Percentiles rank a stretch among this genome's conserved stretches.
phyloP scores from a whole-genome alignment of 805 yeast species.

The Wickerhamiella musiphila region DNA sequence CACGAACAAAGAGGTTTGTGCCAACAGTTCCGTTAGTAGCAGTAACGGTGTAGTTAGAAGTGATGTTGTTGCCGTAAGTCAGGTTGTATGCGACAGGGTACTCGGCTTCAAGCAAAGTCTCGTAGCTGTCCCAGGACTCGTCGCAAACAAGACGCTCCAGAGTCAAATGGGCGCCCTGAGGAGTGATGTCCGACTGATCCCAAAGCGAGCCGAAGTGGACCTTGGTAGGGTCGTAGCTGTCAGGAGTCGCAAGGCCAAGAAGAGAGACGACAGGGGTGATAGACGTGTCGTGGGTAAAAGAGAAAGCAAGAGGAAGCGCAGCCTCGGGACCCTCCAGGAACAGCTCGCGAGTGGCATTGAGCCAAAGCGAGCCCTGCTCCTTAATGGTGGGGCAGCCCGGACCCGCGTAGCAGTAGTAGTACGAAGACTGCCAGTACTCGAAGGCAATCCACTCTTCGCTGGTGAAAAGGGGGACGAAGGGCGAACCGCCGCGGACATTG shows the following conservation, averaged over 20 bases:
- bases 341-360: slow-evolving; percentile 33
- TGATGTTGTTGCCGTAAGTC: slow-evolving; percentile 2
- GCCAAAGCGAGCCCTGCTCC: slow-evolving; percentile 29
- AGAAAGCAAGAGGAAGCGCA: slow-evolving; percentile 27
- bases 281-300: slow-evolving; percentile 44
- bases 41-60: slow-evolving; percentile 6
- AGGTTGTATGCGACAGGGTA: slow-evolving; percentile 10
- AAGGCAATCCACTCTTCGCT: slow-evolving; percentile 17
- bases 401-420: slow-evolving; percentile 16
- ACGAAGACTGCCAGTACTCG: slow-evolving; percentile 12
- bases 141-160: slow-evolving; percentile 25
- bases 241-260: slow-evolving; percentile 30
- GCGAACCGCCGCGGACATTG: slow-evolving; percentile 31
- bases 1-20: slow-evolving; percentile 26
- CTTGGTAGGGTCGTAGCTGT: slow-evolving; percentile 22
- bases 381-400: slow-evolving; percentile 16
- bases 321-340: slow-evolving; percentile 25
- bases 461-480: slow-evolving; percentile 20
- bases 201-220: slow-evolving; percentile 32
- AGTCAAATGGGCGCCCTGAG: slow-evolving; percentile 18
- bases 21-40: slow-evolving; percentile 3
- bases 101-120: slow-evolving; percentile 2
- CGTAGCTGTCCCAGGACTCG: slow-evolving; percentile 2
- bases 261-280: slow-evolving; percentile 32
- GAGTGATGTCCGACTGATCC: slow-evolving; percentile 27